Conservation (phyloP, 768 basidiomycete genomes). For the Tulasnella sp. region DNA sequence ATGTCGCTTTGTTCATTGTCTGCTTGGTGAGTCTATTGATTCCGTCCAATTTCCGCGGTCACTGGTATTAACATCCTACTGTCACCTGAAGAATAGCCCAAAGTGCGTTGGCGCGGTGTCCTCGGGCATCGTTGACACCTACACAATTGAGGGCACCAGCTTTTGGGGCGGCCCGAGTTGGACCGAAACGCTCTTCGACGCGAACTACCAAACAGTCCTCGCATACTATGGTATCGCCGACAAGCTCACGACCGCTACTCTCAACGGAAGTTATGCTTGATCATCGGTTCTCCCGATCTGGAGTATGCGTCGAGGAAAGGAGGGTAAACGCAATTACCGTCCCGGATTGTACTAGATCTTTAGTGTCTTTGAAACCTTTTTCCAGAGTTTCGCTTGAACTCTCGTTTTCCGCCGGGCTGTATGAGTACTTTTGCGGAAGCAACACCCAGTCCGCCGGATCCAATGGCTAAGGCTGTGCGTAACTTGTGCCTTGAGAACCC, state of each 20-base stretch:
- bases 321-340: background rate
- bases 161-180: conserved; percentile 41
- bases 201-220: conserved; percentile 6
- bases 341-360: background rate
- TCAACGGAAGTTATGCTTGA: background rate
- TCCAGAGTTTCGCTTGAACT: too few species aligned
- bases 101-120: conserved; percentile 39
- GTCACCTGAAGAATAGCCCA: background rate
- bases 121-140: conserved; percentile 49
- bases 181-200: conserved; percentile 20
- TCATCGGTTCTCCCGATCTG: background rate
- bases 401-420: too few species aligned
- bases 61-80: background rate
- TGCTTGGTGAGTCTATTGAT: conserved; percentile 54
- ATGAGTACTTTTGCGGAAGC: too few species aligned
- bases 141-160: conserved; percentile 47
- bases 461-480: too few species aligned
- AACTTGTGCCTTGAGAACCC: too few species aligned
- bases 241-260: background rate
- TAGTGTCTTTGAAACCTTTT: background rate
- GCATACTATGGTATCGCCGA: conserved; percentile 24
- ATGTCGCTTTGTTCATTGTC: conserved; percentile 56
- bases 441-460: too few species aligned
- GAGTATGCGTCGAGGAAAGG: too few species aligned
- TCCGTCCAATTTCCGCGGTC: background rate